Conservation (phyloP, 768 basidiomycete species). For the Multifurca ochricompacta region DNA sequence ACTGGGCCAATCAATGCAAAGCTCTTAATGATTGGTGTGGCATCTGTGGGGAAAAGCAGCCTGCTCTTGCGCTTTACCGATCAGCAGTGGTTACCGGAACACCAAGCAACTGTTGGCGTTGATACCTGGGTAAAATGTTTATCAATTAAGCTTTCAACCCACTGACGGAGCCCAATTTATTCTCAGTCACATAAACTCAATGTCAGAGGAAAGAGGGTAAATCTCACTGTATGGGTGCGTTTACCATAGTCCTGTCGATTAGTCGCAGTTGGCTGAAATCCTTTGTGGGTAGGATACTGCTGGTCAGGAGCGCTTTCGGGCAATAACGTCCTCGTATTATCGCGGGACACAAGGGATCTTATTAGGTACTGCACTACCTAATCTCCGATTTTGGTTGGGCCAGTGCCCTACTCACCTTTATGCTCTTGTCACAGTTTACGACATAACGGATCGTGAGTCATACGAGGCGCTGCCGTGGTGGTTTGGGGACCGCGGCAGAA, state of each 20-base stretch:
- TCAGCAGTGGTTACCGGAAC: constrained; percentile 86
- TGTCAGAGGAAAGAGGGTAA: constrained; percentile 72
- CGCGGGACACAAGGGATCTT: constrained; percentile 78
- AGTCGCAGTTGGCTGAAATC: not conserved
- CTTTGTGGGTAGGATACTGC: constrained; percentile 64
- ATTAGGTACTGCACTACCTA: constrained; percentile 39
- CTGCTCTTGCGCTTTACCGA: constrained; percentile 88
- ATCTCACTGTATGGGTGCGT: constrained; percentile 91
- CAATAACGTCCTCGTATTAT: constrained; percentile 91
- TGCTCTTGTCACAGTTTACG: constrained; percentile 57
- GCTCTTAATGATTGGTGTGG: constrained; percentile 74
- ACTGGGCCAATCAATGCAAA: constrained; percentile 60
- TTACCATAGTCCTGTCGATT: not conserved
- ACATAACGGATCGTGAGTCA: constrained; percentile 84
- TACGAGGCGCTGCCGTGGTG: constrained; percentile 91
- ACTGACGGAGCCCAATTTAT: not conserved
- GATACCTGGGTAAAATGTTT: constrained; percentile 69
- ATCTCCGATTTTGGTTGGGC: not conserved
- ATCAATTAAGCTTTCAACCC: not conserved
- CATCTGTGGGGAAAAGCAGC: constrained; percentile 87
- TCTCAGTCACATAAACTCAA: constrained; percentile 81
- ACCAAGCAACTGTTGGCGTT: constrained; percentile 80
- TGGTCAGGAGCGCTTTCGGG: constrained; percentile 92
- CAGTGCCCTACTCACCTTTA: not conserved
- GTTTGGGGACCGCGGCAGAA: constrained; percentile 88